These are phyloP conservation scores for Volvariella volvacea DNA, from an alignment of 1,284 basidiomycete genomes.

Conservation along the genomic window DNA sequence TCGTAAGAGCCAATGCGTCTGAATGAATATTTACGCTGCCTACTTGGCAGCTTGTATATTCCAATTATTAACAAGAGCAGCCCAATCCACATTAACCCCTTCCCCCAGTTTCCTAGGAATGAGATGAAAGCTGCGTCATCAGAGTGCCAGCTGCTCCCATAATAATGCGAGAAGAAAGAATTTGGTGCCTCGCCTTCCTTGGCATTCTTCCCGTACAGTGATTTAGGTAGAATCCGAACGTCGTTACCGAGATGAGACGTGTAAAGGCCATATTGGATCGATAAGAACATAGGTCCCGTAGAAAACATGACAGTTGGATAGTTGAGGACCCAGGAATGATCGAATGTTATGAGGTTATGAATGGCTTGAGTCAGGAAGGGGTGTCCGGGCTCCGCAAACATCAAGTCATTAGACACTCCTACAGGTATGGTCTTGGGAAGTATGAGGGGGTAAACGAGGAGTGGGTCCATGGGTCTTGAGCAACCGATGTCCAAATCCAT, in stretches of 20 bases:
- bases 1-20: slow-evolving; percentile 68
- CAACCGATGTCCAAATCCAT: slow-evolving; percentile 98
- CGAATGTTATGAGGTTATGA: slow-evolving; percentile 87
- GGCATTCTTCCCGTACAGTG: slow-evolving; percentile 95
- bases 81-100: slow-evolving; percentile 79
- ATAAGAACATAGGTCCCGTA: slow-evolving; percentile 93
- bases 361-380: slow-evolving; percentile 93
- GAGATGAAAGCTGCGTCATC: slow-evolving; percentile 92
- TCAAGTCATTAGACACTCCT: slow-evolving; percentile 96
- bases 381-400: slow-evolving; percentile 83
- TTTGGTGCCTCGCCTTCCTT: slow-evolving; percentile 79
- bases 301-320: slow-evolving; percentile 99
- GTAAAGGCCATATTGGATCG: slow-evolving; percentile 81
- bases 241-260: slow-evolving; percentile 68
- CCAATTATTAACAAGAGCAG: slow-evolving; percentile 66
- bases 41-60: slow-evolving; percentile 56
- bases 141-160: slow-evolving; percentile 95
- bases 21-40: slow-evolving; percentile 51
- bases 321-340: slow-evolving; percentile 90
- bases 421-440: slow-evolving; percentile 95
- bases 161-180: slow-evolving; percentile 93
- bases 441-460: slow-evolving; percentile 85
- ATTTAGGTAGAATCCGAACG: slow-evolving; percentile 87
- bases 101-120: slow-evolving; percentile 85
- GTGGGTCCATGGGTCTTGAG: slow-evolving; percentile 80